Evolutionary conservation across 768 basidiomycete genomes (phyloP).

Genomic region (Terana coerulea): DNA sequence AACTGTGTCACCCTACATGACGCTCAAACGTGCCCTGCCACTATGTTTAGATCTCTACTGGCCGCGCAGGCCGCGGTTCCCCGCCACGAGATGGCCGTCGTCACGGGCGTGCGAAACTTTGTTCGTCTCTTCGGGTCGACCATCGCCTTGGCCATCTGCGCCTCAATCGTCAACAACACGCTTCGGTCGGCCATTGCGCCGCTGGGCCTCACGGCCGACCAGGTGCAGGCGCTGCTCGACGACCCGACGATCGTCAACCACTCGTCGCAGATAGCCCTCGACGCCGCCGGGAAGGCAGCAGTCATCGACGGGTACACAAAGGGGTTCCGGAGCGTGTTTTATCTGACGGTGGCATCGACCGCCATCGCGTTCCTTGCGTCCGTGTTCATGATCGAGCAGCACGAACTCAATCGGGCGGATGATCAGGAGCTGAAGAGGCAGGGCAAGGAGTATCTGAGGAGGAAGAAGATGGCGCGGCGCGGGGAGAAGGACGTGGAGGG

Average conservation of each 20-base stretch:
- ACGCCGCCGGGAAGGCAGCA: conserved; percentile 3
- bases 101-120: conserved; percentile 20
- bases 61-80: conserved; percentile 32
- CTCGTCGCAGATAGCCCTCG: conserved; percentile 4
- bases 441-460: conserved; percentile 7
- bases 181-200: conserved; percentile 8
- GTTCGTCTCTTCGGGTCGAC: conserved; percentile 39
- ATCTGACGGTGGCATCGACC: conserved; percentile 15
- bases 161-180: conserved; percentile 25
- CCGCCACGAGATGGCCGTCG: conserved; percentile 19
- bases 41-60: conserved; percentile 26
- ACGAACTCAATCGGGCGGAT: conserved; percentile 16
- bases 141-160: conserved; percentile 32
- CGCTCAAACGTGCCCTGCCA: not conserved
- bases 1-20: not conserved
- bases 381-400: conserved; percentile 15
- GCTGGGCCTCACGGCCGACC: conserved; percentile 7
- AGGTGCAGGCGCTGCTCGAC: conserved; percentile 12
- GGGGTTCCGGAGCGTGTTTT: conserved; percentile 19
- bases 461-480: conserved; percentile 10
- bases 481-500: conserved; percentile 12
- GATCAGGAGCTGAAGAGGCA: conserved; percentile 16
- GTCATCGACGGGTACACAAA: conserved; percentile 17
- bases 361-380: conserved; percentile 13
- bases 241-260: conserved; percentile 19